Conservation (phyloP, 106 monocot genomes). For the Hemerocallis citrina region DNA sequence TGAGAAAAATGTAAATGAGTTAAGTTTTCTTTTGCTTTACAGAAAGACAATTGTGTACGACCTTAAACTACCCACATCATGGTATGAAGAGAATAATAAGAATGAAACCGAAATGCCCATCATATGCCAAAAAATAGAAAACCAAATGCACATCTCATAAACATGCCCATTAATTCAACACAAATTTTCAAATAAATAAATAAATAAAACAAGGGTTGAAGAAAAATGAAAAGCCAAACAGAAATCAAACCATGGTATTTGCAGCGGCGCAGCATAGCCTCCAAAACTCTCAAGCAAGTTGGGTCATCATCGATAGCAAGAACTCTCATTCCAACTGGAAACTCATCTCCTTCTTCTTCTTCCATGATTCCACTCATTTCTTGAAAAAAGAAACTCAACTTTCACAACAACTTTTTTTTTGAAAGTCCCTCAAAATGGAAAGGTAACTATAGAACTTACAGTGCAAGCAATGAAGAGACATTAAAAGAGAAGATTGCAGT, state of each 20-base stretch:
- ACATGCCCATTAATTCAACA: no score
- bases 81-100: no score
- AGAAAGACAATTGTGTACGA: no score
- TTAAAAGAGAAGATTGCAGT: neutral
- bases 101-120: no score
- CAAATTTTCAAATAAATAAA: no score
- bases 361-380: conserved; percentile 3
- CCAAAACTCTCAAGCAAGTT: conserved; percentile 29
- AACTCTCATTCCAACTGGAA: conserved; percentile 35
- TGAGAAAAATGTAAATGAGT: no score
- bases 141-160: no score
- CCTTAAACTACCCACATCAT: no score
- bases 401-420: neutral
- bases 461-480: neutral
- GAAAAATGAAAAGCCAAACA: neutral
- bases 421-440: neutral
- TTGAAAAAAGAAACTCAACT: no score
- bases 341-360: conserved; percentile 23
- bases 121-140: no score
- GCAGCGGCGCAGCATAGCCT: conserved; percentile 27
- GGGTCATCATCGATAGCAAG: conserved; percentile 39
- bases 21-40: no score
- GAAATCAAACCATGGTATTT: conserved; percentile 20
- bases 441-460: neutral
- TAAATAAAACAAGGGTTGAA: neutral